phyloP scores from a whole-genome alignment of 768 basidiomycete genomes.

The Lentinula boryana region DNA sequence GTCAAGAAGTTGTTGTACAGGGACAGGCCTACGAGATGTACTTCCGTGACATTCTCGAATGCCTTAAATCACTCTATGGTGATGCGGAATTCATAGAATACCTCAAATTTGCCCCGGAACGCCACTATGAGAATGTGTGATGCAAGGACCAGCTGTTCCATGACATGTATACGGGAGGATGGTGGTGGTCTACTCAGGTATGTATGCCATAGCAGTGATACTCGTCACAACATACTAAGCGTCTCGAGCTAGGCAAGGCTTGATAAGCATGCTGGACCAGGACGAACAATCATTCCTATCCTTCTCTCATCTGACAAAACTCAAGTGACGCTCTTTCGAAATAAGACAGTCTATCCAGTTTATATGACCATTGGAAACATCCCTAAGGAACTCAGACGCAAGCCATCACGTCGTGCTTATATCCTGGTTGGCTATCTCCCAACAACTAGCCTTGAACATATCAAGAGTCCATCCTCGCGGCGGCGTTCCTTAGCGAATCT shows the following conservation, averaged over 20 bases:
- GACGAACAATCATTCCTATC: neutral
- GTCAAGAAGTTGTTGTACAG: conserved; percentile 9
- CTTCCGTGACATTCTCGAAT: neutral
- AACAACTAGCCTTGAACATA: neutral
- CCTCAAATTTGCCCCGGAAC: neutral
- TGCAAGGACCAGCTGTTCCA: neutral
- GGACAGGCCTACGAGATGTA: conserved; percentile 18
- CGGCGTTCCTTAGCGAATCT: neutral
- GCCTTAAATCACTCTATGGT: neutral
- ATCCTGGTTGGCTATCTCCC: neutral
- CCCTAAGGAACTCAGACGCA: neutral
- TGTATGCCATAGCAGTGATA: no score
- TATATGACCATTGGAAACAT: neutral
- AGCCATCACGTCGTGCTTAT: neutral
- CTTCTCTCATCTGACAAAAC: neutral
- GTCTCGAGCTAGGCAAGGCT: no score
- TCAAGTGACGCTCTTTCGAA: neutral
- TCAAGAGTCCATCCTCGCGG: neutral
- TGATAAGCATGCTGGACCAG: no score
- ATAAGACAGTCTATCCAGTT: neutral
- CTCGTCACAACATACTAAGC: no score
- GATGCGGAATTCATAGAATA: neutral
- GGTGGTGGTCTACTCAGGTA: conserved; percentile 22
- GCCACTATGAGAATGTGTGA: neutral
- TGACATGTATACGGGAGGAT: conserved; percentile 8